Evolutionary conservation across 2,329 filamentous ascomycete species (phyloP).

Genomic region (Ophiostoma ulmi): DNA sequence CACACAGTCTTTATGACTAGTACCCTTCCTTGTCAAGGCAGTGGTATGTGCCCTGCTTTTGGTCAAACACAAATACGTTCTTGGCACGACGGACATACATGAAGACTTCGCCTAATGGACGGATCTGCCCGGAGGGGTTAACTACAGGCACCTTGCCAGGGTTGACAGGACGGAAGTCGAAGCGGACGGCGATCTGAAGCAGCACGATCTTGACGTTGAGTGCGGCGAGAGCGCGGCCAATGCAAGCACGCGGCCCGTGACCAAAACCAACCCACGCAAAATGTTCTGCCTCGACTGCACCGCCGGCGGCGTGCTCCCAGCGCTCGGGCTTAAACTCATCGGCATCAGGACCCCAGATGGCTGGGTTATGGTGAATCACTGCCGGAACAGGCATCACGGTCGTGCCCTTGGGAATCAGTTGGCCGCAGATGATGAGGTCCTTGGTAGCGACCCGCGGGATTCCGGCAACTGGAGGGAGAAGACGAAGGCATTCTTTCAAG

Average conservation of each 20-base stretch:
- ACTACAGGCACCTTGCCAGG: conserved; percentile 13
- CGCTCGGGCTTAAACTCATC: conserved; percentile 29
- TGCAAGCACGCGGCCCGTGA: conserved; percentile 38
- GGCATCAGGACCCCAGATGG: conserved; percentile 31
- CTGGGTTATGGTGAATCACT: conserved; percentile 27
- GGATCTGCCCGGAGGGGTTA: conserved; percentile 24
- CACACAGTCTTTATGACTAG: neutral
- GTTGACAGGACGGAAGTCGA: conserved; percentile 21
- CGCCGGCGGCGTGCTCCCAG: conserved; percentile 29
- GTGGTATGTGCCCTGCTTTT: neutral
- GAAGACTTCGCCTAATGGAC: conserved; percentile 18
- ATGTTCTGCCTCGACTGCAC: conserved; percentile 28
- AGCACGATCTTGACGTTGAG: conserved; percentile 39
- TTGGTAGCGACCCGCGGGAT: conserved; percentile 23
- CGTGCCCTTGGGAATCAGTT: conserved; percentile 30
- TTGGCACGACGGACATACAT: neutral
- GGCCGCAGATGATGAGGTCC: conserved; percentile 29
- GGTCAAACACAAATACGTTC: neutral
- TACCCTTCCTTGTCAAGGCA: neutral
- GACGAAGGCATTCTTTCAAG: conserved; percentile 31
- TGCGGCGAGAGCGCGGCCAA: conserved; percentile 36
- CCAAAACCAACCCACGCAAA: conserved; percentile 38
- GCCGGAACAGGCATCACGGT: conserved; percentile 28
- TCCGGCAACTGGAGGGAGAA: conserved; percentile 32
- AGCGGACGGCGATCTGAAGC: conserved; percentile 34